Evolutionary conservation across 352 stramenopile species (phyloP).

Genomic region (Pythium pyrilobum): DNA sequence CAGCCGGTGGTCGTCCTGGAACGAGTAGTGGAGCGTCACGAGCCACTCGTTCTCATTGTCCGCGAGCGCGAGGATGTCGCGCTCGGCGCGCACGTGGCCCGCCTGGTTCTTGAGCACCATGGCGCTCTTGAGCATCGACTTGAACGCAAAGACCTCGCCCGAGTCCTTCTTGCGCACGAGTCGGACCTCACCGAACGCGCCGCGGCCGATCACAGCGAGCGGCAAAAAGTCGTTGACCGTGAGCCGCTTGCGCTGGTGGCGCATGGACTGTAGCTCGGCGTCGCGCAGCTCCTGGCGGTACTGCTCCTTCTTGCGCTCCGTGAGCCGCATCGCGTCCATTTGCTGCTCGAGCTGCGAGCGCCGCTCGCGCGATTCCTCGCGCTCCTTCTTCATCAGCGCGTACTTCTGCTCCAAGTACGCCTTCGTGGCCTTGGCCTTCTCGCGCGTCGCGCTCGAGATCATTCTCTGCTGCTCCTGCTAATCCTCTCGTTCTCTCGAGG

Average conservation of each 20-base stretch:
- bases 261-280: constrained; percentile 74
- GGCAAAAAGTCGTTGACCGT: constrained; percentile 94
- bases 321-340: constrained; percentile 76
- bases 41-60: constrained; percentile 97
- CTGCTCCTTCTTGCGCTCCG: constrained; percentile 69
- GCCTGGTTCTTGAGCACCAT: constrained; percentile 94
- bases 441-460: constrained; percentile 82
- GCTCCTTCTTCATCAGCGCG: constrained; percentile 84
- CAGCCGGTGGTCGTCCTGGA: constrained; percentile 88
- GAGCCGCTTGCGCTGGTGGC: constrained; percentile 76
- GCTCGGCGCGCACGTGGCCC: constrained; percentile 95
- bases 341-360: constrained; percentile 76
- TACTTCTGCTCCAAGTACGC: constrained; percentile 89
- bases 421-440: constrained; percentile 87
- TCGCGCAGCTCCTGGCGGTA: constrained; percentile 74
- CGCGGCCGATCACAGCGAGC: constrained; percentile 95
- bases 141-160: constrained; percentile 89
- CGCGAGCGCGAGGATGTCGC: constrained; percentile 93
- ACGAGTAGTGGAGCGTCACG: constrained; percentile 97
- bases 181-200: constrained; percentile 98
- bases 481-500: too few species aligned
- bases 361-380: constrained; percentile 72
- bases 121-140: constrained; percentile 88
- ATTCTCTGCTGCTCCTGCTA: too few species aligned
- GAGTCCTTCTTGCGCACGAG: constrained; percentile 80